phyloP scores from a whole-genome alignment of 2,329 filamentous ascomycete genomes.

The Alternaria panax region DNA sequence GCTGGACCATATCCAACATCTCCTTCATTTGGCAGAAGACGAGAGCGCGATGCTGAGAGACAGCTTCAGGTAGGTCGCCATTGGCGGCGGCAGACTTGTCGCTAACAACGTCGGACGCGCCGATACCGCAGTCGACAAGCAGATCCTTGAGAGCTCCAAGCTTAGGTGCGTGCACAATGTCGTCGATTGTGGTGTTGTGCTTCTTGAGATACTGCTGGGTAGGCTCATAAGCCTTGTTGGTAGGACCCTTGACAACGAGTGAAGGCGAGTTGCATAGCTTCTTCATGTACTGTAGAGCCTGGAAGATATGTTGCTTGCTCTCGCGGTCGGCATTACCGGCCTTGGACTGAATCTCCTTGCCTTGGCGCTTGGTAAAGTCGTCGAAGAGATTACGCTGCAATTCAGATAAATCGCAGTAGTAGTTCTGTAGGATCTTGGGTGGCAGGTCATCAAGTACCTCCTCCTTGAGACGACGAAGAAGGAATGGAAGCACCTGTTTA shows the following conservation, averaged over 20 bases:
- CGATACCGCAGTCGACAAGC: conserved; percentile 98
- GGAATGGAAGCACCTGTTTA: conserved; percentile 96
- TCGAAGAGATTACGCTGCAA: conserved; percentile 95
- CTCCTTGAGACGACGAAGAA: conserved; percentile 94
- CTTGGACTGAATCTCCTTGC: conserved; percentile 84
- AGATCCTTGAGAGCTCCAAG: conserved; percentile 88
- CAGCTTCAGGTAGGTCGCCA: conserved; percentile 75
- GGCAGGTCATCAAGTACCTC: conserved; percentile 96
- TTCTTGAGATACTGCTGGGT: conserved; percentile 81
- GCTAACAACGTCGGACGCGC: conserved; percentile 59
- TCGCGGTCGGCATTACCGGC: conserved; percentile 83
- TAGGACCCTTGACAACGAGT: conserved; percentile 87
- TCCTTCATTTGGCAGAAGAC: conserved; percentile 99
- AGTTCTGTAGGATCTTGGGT: conserved; percentile 98
- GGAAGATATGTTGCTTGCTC: conserved; percentile 98
- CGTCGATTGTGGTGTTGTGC: conserved; percentile 82
- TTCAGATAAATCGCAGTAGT: conserved; percentile 97
- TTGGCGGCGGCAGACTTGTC: conserved; percentile 55
- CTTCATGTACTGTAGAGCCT: conserved; percentile 98
- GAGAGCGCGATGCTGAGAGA: conserved; percentile 93
- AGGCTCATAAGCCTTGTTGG: conserved; percentile 86
- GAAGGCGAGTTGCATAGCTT: conserved; percentile 98
- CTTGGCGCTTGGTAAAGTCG: conserved; percentile 93
- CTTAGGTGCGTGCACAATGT: conserved; percentile 89
- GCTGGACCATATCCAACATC: conserved; percentile 99